Conservation (phyloP, 2,329 filamentous ascomycete genomes). For the Fonsecaea erecta region DNA sequence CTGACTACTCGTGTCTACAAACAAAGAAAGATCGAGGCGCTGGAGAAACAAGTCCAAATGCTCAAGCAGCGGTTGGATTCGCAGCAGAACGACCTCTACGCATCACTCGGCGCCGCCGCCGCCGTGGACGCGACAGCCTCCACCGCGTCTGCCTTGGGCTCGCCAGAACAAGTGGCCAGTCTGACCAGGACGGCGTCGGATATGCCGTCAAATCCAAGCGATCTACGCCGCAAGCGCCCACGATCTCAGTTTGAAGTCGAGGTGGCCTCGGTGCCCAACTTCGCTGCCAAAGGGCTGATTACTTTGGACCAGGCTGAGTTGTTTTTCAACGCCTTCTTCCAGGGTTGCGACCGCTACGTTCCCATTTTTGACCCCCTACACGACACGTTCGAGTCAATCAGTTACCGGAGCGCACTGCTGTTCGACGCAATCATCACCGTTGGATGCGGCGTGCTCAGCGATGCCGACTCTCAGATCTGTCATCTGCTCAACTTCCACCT, state of each 20-base stretch:
- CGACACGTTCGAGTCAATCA: constrained; percentile 55
- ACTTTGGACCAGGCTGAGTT: constrained; percentile 42
- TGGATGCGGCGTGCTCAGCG: constrained; percentile 52
- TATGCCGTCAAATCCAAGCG: constrained; percentile 13
- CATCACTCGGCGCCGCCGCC: background rate
- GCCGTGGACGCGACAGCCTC: constrained; percentile 31
- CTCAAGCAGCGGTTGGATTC: constrained; percentile 41
- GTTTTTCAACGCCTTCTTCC: constrained; percentile 46
- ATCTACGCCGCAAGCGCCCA: constrained; percentile 38
- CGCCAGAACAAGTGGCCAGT: background rate
- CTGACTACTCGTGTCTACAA: background rate
- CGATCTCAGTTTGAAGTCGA: constrained; percentile 44
- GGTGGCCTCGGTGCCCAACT: constrained; percentile 43
- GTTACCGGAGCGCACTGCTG: constrained; percentile 54
- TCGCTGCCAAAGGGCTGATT: constrained; percentile 44
- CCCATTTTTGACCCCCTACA: constrained; percentile 54
- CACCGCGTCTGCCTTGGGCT: constrained; percentile 25
- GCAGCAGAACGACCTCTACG: constrained; percentile 11
- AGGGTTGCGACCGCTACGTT: constrained; percentile 54
- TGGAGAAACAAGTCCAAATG: constrained; percentile 43
- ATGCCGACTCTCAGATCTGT: constrained; percentile 43
- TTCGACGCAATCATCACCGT: constrained; percentile 59
- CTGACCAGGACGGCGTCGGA: constrained; percentile 3
- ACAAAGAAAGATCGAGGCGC: constrained; percentile 41
- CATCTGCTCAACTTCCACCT: constrained; percentile 52